These are phyloP conservation scores for Populus deltoides DNA, from an alignment of 345 rosid species.

Conservation along the genomic window DNA sequence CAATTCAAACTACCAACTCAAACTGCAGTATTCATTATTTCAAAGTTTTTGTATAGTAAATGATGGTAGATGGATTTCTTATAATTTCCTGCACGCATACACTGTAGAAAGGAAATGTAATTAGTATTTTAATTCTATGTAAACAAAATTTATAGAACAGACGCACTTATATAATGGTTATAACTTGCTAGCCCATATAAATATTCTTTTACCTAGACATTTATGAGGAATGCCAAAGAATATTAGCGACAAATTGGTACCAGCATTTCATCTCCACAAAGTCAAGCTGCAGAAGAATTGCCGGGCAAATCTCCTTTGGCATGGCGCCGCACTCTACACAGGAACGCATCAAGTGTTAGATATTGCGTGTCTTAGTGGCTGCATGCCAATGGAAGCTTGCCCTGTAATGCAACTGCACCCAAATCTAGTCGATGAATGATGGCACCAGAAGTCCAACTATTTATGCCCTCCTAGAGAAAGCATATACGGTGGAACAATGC, in stretches of 20 bases:
- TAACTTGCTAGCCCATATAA: background rate
- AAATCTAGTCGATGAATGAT: background rate
- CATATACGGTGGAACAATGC: conserved; percentile 44
- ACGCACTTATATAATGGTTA: no score
- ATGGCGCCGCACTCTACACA: conserved; percentile 17
- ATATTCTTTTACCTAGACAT: background rate
- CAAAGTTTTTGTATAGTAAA: no score
- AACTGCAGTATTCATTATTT: no score
- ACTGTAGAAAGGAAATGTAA: no score
- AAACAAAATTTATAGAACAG: no score
- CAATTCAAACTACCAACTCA: no score
- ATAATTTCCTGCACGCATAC: no score
- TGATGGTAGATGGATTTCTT: no score
- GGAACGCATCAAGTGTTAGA: background rate
- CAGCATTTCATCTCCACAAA: background rate
- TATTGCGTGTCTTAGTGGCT: conserved; percentile 8
- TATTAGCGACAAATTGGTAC: background rate
- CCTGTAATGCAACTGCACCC: conserved; percentile 44
- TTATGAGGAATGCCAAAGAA: background rate
- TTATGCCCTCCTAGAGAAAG: conserved; percentile 25
- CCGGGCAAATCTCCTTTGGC: conserved; percentile 59
- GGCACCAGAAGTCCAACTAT: background rate
- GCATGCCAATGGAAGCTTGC: conserved; percentile 45
- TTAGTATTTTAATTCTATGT: no score
- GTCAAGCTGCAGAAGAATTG: conserved; percentile 38